phyloP scores from a whole-genome alignment of 176 grass and related monocot genomes.

The Canna indica region DNA sequence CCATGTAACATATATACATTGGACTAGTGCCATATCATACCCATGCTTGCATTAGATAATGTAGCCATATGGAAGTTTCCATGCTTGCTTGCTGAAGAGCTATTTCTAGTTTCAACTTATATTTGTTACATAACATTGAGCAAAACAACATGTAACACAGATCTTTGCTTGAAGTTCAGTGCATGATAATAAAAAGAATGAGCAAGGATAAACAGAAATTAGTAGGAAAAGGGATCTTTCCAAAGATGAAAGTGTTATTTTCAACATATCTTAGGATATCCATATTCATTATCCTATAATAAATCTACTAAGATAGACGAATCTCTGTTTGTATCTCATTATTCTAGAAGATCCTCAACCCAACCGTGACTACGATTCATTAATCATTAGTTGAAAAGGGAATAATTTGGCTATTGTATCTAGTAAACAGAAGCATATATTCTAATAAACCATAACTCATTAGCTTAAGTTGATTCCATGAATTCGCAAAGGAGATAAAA shows the following conservation, averaged over 20 bases:
- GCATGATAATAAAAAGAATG: not conserved
- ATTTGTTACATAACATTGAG: not conserved
- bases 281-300: not conserved
- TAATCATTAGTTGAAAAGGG: no score
- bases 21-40: no score
- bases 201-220: not conserved
- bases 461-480: no score
- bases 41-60: no score
- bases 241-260: not conserved
- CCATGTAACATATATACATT: no score
- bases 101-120: not conserved
- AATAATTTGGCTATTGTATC: no score
- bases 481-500: not conserved
- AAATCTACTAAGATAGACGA: not conserved
- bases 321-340: not conserved
- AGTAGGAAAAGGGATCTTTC: not conserved
- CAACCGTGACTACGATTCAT: not conserved
- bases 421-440: no score
- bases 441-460: no score
- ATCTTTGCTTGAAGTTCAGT: not conserved
- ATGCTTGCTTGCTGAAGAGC: not conserved
- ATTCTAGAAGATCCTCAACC: not conserved
- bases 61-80: no score
- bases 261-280: not conserved
- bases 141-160: not conserved